Conservation (phyloP, 2,329 filamentous ascomycete species). For the Geosmithia putterillii region DNA sequence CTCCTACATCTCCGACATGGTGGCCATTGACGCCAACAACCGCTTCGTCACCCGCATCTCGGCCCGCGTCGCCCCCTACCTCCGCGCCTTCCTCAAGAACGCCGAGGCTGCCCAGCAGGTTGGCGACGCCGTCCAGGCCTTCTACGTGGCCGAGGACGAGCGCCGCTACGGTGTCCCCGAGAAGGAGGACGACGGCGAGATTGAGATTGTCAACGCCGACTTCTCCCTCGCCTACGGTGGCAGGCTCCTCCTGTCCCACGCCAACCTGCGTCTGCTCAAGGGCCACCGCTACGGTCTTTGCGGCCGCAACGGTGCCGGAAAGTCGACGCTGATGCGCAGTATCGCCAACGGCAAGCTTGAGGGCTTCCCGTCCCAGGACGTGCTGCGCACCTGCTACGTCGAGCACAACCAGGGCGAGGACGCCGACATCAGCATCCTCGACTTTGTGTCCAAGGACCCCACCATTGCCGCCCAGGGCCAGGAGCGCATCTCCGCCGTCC, state of each 20-base stretch:
- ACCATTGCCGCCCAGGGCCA: conserved; percentile 66
- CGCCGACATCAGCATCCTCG: conserved; percentile 87
- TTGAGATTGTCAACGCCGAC: conserved; percentile 93
- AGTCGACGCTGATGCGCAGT: conserved; percentile 97
- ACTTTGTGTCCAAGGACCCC: conserved; percentile 85
- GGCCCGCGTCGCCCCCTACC: conserved; percentile 58
- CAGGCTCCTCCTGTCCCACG: conserved; percentile 93
- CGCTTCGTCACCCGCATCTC: conserved; percentile 65
- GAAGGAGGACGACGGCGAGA: conserved; percentile 82
- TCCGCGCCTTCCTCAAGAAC: conserved; percentile 56
- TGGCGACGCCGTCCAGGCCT: conserved; percentile 60
- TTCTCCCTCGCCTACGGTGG: conserved; percentile 97
- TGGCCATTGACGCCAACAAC: conserved; percentile 78
- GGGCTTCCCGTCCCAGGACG: conserved; percentile 86
- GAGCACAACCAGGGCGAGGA: conserved; percentile 99
- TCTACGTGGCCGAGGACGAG: conserved; percentile 74
- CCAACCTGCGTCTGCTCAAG: conserved; percentile 86
- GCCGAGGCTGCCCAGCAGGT: conserved; percentile 49
- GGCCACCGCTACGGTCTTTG: conserved; percentile 96
- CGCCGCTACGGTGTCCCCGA: conserved; percentile 76
- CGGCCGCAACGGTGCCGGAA: conserved; percentile 92
- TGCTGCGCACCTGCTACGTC: conserved; percentile 91
- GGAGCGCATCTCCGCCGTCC: conserved; percentile 71
- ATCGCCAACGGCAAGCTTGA: conserved; percentile 94
- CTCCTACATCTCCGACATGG: conserved; percentile 69